Evolutionary conservation across 2,329 filamentous ascomycete genomes (phyloP).

Genomic region (Periglandula ipomoeae): DNA sequence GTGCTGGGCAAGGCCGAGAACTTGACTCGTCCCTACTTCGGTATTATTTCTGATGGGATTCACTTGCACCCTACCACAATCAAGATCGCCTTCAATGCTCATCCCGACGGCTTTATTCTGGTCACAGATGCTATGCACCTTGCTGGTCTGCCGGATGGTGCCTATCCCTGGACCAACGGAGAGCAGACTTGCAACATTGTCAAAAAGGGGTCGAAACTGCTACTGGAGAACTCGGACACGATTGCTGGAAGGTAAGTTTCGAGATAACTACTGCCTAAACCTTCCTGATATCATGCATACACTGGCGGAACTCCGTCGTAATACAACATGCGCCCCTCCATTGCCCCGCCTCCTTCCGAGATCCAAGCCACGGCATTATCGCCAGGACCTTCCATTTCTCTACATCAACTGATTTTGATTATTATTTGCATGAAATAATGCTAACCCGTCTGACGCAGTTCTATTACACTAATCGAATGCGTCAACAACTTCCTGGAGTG

Average conservation of each 20-base stretch:
- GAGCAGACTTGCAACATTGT: constrained; percentile 48
- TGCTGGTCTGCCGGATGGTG: constrained; percentile 73
- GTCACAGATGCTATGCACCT: constrained; percentile 91
- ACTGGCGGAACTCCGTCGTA: background rate
- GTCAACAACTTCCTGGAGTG: constrained; percentile 73
- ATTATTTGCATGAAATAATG: background rate
- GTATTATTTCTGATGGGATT: constrained; percentile 83
- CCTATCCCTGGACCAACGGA: constrained; percentile 78
- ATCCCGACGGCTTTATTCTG: constrained; percentile 76
- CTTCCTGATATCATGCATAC: background rate
- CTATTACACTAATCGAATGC: constrained; percentile 69
- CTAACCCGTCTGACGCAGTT: constrained; percentile 31
- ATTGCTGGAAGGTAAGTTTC: constrained; percentile 64
- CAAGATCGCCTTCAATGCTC: constrained; percentile 80
- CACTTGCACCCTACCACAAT: constrained; percentile 83
- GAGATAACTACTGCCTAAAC: background rate
- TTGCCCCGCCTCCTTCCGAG: background rate
- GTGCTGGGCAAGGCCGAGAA: constrained; percentile 61
- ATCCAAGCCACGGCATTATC: background rate
- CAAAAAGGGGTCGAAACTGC: constrained; percentile 63
- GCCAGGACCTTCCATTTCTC: too few species aligned
- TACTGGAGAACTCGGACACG: constrained; percentile 67
- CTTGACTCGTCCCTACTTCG: constrained; percentile 63
- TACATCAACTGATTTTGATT: background rate
- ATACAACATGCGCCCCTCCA: background rate